Evolutionary conservation across 192 early-diverging fungal genomes (phyloP).

Genomic region (Umbelopsis vinacea): DNA sequence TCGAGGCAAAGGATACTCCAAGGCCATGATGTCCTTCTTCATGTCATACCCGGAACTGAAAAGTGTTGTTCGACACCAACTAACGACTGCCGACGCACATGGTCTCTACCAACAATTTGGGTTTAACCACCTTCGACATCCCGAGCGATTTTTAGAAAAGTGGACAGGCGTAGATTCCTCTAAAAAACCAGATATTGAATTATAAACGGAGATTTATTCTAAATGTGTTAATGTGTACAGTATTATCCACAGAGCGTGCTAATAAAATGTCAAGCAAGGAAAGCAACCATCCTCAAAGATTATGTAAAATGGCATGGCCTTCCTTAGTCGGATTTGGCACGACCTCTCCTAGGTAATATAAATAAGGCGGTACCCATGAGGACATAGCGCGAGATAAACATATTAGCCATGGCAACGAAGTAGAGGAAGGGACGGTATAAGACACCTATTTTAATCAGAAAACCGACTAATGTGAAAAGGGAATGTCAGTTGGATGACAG

Average conservation of each 20-base stretch:
- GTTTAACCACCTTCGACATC: not conserved
- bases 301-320: too few relatives aligned
- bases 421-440: slow-evolving; percentile 34
- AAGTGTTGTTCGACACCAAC: not conserved
- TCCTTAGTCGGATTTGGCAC: not conserved
- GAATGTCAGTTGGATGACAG: not conserved
- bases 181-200: not conserved
- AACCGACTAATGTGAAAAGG: slow-evolving; percentile 20
- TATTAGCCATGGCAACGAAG: slow-evolving; percentile 27
- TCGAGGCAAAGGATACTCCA: slow-evolving; percentile 7
- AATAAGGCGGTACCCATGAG: slow-evolving; percentile 22
- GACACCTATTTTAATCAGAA: slow-evolving; percentile 28
- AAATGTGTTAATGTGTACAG: not conserved
- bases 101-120: not conserved
- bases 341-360: slow-evolving; percentile 23
- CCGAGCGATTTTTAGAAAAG: not conserved
- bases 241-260: not conserved
- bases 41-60: not conserved
- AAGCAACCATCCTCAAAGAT: too few relatives aligned
- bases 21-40: not conserved
- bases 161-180: not conserved
- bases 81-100: slow-evolving; percentile 1
- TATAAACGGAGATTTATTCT: not conserved
- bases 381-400: slow-evolving; percentile 35
- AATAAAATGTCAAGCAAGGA: too few relatives aligned